phyloP scores from a whole-genome alignment of 2,329 filamentous ascomycete species.

The Ophiostoma fasciatum region DNA sequence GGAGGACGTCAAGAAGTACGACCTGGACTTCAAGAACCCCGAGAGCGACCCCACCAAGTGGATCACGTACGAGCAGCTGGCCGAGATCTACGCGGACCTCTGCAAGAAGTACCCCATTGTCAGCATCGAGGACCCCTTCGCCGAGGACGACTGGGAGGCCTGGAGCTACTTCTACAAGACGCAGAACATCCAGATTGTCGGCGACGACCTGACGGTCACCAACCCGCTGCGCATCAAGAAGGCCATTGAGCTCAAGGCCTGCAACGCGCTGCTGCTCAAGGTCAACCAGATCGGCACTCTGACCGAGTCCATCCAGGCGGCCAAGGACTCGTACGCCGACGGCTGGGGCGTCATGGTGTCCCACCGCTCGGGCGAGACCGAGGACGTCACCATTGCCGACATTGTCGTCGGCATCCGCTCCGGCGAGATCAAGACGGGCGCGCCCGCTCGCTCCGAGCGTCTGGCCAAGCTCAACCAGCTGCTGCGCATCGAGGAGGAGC shows the following conservation, averaged over 20 bases:
- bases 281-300: conserved; percentile 99
- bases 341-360: conserved; percentile 99
- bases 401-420: conserved; percentile 92
- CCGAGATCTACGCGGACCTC: conserved; percentile 76
- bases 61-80: conserved; percentile 97
- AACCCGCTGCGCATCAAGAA: conserved; percentile 99
- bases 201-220: conserved; percentile 96
- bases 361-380: conserved; percentile 97
- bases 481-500: conserved; percentile 98
- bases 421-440: conserved; percentile 98
- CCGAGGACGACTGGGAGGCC: conserved; percentile 99
- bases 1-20: conserved; percentile 94
- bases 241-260: conserved; percentile 97
- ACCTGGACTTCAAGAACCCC: conserved; percentile 99
- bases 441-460: conserved; percentile 90
- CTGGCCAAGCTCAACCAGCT: conserved; percentile 99
- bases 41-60: conserved; percentile 92
- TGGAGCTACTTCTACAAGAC: conserved; percentile 99
- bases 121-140: conserved; percentile 97
- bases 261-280: conserved; percentile 96
- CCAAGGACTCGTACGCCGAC: conserved; percentile 93
- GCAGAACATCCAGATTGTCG: conserved; percentile 95
- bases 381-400: conserved; percentile 98
- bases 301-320: conserved; percentile 96
- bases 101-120: conserved; percentile 96